Evolutionary conservation across 257 asterid genomes (phyloP).

Genomic region (Cruciata laevipes): DNA sequence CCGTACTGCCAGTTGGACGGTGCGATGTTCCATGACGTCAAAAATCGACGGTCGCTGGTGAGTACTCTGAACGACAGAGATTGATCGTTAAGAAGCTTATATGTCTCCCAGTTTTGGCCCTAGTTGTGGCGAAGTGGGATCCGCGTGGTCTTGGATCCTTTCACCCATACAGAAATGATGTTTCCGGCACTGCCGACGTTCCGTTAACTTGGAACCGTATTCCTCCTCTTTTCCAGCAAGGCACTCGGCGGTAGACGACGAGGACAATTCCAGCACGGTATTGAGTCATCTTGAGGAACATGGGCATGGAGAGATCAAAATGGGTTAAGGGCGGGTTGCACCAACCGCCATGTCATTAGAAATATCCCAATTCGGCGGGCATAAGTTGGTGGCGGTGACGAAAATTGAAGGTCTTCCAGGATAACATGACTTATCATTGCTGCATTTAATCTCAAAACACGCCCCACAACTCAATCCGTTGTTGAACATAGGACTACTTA

Average conservation of each 20-base stretch:
- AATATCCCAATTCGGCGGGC: conserved; percentile 30
- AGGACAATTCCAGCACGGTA: conserved; percentile 33
- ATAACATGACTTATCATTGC: conserved; percentile 45
- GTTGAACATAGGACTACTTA: conserved; percentile 76
- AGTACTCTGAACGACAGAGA: conserved; percentile 59
- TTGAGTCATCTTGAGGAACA: conserved; percentile 29
- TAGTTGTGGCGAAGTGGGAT: conserved; percentile 63
- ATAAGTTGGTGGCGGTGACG: conserved; percentile 31
- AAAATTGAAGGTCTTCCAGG: conserved; percentile 34
- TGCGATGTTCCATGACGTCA: conserved; percentile 52
- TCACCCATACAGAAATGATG: conserved; percentile 43
- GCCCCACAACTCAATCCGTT: conserved; percentile 67
- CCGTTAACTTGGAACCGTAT: conserved; percentile 74
- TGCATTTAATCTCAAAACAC: conserved; percentile 68
- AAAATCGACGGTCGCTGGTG: conserved; percentile 50
- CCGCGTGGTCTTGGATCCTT: conserved; percentile 60
- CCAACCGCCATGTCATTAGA: conserved; percentile 36
- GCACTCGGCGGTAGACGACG: conserved; percentile 31
- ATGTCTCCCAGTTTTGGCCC: conserved; percentile 85
- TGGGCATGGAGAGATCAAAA: conserved; percentile 36
- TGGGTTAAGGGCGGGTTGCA: conserved; percentile 41
- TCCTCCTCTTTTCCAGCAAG: conserved; percentile 63
- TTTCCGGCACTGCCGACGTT: conserved; percentile 78
- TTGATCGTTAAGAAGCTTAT: conserved; percentile 39
- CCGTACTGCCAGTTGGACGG: conserved; percentile 81